Percentiles rank a stretch among this genome's conserved stretches.
Evolutionary conservation across 495 filamentous ascomycete genomes (phyloP).

Genomic region (Talaromyces stipitatus): DNA sequence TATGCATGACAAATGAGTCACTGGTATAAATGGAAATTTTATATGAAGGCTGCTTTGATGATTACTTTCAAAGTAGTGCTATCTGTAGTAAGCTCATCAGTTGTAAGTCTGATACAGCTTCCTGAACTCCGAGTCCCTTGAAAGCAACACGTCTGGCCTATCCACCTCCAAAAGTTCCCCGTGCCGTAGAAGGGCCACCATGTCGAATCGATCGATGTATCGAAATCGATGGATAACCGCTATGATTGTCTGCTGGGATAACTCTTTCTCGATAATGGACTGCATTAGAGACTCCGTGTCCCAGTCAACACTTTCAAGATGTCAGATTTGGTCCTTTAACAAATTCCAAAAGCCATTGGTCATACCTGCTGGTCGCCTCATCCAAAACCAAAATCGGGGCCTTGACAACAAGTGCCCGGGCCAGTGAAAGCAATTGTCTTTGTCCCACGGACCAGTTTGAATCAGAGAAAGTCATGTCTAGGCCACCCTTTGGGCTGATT

Average conservation of each 20-base stretch:
- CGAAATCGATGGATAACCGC: conserved; percentile 33
- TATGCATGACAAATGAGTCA: too few species aligned
- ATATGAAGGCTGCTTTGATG: too few species aligned
- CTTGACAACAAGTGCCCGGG: conserved; percentile 8
- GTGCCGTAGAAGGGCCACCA: conserved; percentile 26
- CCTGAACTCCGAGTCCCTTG: conserved; percentile 5
- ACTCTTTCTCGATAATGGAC: conserved; percentile 20
- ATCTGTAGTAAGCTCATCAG: too few species aligned
- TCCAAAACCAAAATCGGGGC: conserved; percentile 18
- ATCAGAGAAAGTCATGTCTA: conserved; percentile 10
- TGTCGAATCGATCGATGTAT: conserved; percentile 33
- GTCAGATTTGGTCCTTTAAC: neutral
- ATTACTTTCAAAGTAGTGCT: too few species aligned
- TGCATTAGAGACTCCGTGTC: conserved; percentile 19
- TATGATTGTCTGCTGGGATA: conserved; percentile 32
- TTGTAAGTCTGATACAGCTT: conserved; percentile 2
- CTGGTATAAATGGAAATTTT: too few species aligned
- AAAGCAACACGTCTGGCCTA: conserved; percentile 20
- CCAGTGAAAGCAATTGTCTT: conserved; percentile 28
- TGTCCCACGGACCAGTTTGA: conserved; percentile 30
- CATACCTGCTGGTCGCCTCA: conserved; percentile 19
- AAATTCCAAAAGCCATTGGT: neutral
- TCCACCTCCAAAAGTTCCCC: conserved; percentile 30
- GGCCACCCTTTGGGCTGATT: conserved; percentile 12
- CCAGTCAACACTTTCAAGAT: conserved; percentile 13